These are phyloP conservation scores for Acanthamoeba healyi DNA, from an alignment of 208 protist species.

Conservation along the genomic window DNA sequence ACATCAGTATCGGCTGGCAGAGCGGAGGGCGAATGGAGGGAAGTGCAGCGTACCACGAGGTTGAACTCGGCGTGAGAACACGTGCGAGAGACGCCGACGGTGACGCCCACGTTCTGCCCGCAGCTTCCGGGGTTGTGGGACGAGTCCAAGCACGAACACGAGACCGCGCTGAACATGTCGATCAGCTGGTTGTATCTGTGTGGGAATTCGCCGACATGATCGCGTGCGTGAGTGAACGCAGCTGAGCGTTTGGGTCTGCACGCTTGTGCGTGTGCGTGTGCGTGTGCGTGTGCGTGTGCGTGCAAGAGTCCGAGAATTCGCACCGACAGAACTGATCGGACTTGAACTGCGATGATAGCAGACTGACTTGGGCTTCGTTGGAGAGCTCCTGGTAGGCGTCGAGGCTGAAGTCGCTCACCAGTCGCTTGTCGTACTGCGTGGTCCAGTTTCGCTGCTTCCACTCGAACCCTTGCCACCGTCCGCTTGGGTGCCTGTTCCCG, in stretches of 20 bases:
- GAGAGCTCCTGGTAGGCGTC: neutral
- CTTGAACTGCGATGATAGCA: conserved; percentile 6
- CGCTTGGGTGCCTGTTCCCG: neutral
- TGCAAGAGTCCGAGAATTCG: neutral
- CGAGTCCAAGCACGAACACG: neutral
- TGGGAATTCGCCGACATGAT: neutral
- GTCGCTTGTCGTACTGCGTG: conserved; percentile 24
- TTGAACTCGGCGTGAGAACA: neutral
- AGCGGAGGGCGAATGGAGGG: too few relatives aligned
- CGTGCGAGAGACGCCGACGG: conserved; percentile 37
- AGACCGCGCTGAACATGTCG: conserved; percentile 6
- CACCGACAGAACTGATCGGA: conserved; percentile 53
- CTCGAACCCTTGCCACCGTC: conserved; percentile 40
- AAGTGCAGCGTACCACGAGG: neutral
- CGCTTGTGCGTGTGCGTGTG: too few relatives aligned
- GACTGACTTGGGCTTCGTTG: neutral
- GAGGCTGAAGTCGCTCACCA: conserved; percentile 10
- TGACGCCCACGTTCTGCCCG: neutral
- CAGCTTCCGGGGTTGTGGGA: neutral
- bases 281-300: too few relatives aligned
- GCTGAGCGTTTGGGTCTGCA: too few relatives aligned
- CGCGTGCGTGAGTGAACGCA: too few relatives aligned
- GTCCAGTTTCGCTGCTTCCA: conserved; percentile 61
- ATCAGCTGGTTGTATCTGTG: conserved; percentile 9
- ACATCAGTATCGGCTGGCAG: too few relatives aligned